A percentile compares a stretch with the other conserved stretches of the same genome.
Evolutionary conservation across 768 basidiomycete genomes (phyloP).

Genomic region (Candolleomyces eurysporus): DNA sequence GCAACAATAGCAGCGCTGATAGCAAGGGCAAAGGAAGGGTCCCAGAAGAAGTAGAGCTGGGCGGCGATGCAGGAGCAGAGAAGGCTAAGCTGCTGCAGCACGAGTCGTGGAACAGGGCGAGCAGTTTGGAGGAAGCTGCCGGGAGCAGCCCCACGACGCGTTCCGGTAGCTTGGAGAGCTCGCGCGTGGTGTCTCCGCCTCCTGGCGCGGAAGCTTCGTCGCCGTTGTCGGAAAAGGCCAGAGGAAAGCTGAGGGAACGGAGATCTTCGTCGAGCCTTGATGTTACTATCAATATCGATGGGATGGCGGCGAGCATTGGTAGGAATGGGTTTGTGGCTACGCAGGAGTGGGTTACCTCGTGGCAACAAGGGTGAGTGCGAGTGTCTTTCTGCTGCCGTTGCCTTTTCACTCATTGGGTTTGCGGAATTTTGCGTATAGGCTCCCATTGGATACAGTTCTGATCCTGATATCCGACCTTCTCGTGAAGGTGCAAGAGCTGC

Average conservation of each 20-base stretch:
- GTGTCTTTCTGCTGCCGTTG: slow-evolving; percentile 4
- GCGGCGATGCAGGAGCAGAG: slow-evolving; percentile 49
- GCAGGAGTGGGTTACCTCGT: slow-evolving; percentile 96
- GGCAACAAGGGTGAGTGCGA: slow-evolving; percentile 84
- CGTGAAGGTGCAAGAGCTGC: slow-evolving; percentile 81
- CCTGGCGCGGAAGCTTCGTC: slow-evolving; percentile 21
- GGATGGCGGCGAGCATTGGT: slow-evolving; percentile 71
- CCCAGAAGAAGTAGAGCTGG: slow-evolving; percentile 28
- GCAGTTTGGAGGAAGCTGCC: slow-evolving; percentile 5
- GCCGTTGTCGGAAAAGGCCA: slow-evolving; percentile 75
- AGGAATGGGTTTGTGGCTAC: slow-evolving; percentile 93
- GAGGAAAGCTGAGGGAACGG: slow-evolving; percentile 88
- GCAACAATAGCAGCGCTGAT: slow-evolving; percentile 27
- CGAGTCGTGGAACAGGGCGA: slow-evolving; percentile 35
- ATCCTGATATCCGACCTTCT: slow-evolving; percentile 85
- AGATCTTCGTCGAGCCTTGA: slow-evolving; percentile 22
- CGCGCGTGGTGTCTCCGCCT: neutral
- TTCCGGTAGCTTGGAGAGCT: neutral
- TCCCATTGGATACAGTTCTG: slow-evolving; percentile 88
- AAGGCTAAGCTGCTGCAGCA: slow-evolving; percentile 64
- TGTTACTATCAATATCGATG: slow-evolving; percentile 55
- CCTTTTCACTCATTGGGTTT: neutral
- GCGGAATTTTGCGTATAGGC: slow-evolving; percentile 36
- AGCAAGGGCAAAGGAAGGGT: slow-evolving; percentile 38
- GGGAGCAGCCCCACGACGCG: slow-evolving; percentile 1